Base-by-base conservation (phyloP, 805 yeast species). In the Candida berthetii region DNA sequence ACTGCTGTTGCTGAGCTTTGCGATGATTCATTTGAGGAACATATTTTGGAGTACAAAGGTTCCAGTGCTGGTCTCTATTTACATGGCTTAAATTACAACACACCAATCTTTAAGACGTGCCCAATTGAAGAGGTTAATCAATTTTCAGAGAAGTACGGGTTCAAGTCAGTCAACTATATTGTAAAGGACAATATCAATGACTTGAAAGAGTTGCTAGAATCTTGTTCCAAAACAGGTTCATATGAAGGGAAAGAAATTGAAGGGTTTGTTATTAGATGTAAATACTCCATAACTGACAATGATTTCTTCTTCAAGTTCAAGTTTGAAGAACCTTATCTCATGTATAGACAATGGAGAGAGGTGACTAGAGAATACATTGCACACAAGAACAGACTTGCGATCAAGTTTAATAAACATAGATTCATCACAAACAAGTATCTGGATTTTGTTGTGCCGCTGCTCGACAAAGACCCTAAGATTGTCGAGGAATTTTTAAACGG, bases 1-100 rank as follows among this genome's bases (percentile, higher is more conserved):
- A 93, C 99, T 1, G 96, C 96, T 0, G 96, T 89, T 2, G 89
- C 90, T 1, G 99, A 93, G 61, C 72, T 77, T 29, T 93, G 99
- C 60, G 96, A 93, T 57, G 99, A 93, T 54, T 62, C 61, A 0
- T 93, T 93, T 60, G 99, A 93, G 58, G 98, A 93, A 59, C 99
- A 93, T 58, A 85, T 93, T 7, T 67, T 93, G 38, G 82, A 81
- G 43, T 93, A 93, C 55, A 58, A 70, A 2, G 68, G 66, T 1
- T 80, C 81, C 0, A 64, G 63, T 9, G 78, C 96, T 0, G 99
- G 99, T 0, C 64, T 93, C 6, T 93, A 93, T 50, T 60, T 93
- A 15, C 98, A 91, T 58, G 99, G 99, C 0, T 61, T 93, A 35
- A 93, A 93, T 59, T 53, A 61, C 39, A 93, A 93, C 54, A 64